phyloP scores from a whole-genome alignment of 768 basidiomycete genomes.

The Chalciporus pseudorubinellus region DNA sequence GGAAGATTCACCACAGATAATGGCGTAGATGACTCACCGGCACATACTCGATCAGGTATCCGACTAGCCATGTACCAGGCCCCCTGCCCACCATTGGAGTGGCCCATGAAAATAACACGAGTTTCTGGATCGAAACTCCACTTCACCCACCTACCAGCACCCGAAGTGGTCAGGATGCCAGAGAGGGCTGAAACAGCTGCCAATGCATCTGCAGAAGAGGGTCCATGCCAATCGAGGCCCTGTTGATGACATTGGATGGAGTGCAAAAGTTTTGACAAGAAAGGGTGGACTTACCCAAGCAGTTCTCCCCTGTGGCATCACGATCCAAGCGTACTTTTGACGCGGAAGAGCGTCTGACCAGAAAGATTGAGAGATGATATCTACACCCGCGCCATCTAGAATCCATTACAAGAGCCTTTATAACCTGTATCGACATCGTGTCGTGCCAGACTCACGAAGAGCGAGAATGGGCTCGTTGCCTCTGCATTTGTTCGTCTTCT shows the following conservation, averaged over 20 bases:
- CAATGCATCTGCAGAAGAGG: constrained; percentile 72
- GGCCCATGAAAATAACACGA: constrained; percentile 71
- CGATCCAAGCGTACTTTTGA: constrained; percentile 64
- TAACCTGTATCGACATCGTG: not conserved
- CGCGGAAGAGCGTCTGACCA: constrained; percentile 65
- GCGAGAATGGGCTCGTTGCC: constrained; percentile 54
- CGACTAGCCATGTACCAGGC: constrained; percentile 76
- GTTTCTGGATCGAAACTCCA: constrained; percentile 41
- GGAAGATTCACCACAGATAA: not conserved
- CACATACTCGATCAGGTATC: constrained; percentile 73
- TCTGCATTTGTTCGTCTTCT: constrained; percentile 5
- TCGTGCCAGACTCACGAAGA: constrained; percentile 48
- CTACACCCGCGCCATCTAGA: constrained; percentile 85
- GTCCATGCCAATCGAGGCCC: constrained; percentile 94
- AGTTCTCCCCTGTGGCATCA: constrained; percentile 80
- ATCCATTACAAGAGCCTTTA: constrained; percentile 2
- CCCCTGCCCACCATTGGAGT: constrained; percentile 94
- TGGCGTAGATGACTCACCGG: constrained; percentile 39
- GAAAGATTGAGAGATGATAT: constrained; percentile 51
- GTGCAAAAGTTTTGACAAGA: not conserved
- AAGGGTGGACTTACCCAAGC: constrained; percentile 60
- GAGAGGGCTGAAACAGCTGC: constrained; percentile 55
- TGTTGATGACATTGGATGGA: constrained; percentile 23
- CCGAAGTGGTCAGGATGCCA: constrained; percentile 38
- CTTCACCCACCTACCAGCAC: constrained; percentile 34